Conservation (phyloP, 2,329 filamentous ascomycete species). For the Xylogone sp. region DNA sequence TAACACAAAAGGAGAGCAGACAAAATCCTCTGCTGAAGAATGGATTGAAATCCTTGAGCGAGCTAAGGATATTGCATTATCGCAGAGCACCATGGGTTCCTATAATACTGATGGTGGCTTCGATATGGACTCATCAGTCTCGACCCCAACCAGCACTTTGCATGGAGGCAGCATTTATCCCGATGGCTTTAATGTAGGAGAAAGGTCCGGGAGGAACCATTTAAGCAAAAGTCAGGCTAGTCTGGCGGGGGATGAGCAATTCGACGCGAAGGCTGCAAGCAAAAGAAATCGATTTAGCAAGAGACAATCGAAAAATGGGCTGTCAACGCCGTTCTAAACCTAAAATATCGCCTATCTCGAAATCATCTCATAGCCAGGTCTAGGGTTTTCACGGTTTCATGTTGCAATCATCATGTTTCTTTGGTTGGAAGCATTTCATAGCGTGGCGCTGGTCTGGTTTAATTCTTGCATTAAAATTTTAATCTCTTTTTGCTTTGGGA, state of each 20-base stretch:
- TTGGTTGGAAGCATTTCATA: slow-evolving; percentile 31
- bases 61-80: slow-evolving; percentile 78
- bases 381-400: not conserved
- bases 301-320: slow-evolving; percentile 89
- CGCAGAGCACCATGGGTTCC: slow-evolving; percentile 63
- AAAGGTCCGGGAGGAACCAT: slow-evolving; percentile 52
- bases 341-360: not conserved
- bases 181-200: slow-evolving; percentile 46
- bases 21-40: slow-evolving; percentile 72
- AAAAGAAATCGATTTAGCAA: slow-evolving; percentile 78
- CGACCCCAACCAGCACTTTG: slow-evolving; percentile 70
- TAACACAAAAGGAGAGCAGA: slow-evolving; percentile 52
- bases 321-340: slow-evolving; percentile 76
- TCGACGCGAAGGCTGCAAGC: slow-evolving; percentile 31
- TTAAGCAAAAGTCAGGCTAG: slow-evolving; percentile 56
- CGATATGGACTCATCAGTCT: slow-evolving; percentile 67
- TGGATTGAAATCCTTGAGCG: slow-evolving; percentile 89
- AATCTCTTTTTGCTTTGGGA: not conserved
- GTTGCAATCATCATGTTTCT: slow-evolving; percentile 15
- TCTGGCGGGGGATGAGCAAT: slow-evolving; percentile 38
- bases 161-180: slow-evolving; percentile 53
- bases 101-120: slow-evolving; percentile 67
- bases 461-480: slow-evolving; percentile 18
- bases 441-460: slow-evolving; percentile 28
- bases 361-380: not conserved